These are phyloP conservation scores for Neofusicoccum cordaticola DNA, from an alignment of 2,329 filamentous ascomycete genomes.

Conservation along the genomic window DNA sequence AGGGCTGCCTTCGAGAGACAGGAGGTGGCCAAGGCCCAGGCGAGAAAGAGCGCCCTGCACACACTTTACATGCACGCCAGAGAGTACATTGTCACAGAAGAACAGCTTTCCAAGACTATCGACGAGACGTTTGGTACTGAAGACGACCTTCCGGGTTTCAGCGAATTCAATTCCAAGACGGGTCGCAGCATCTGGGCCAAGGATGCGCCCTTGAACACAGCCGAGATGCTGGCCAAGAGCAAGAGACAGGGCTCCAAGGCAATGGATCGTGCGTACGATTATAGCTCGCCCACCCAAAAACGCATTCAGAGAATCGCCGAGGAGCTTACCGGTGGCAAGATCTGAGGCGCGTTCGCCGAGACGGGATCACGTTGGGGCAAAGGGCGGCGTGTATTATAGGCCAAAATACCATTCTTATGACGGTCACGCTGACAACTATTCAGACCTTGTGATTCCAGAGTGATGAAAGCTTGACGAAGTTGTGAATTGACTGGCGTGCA, in stretches of 20 bases:
- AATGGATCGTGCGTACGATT: slow-evolving; percentile 25
- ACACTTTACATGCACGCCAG: slow-evolving; percentile 86
- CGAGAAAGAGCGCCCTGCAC: slow-evolving; percentile 70
- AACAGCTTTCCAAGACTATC: slow-evolving; percentile 70
- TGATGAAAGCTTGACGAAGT: too few relatives aligned
- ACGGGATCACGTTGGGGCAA: background rate
- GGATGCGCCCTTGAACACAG: slow-evolving; percentile 31
- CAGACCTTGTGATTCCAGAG: too few relatives aligned
- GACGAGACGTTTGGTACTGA: slow-evolving; percentile 72
- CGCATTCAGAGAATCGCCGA: slow-evolving; percentile 65
- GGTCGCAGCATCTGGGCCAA: slow-evolving; percentile 33
- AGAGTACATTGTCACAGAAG: slow-evolving; percentile 79
- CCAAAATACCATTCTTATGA: background rate
- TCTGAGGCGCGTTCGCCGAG: background rate
- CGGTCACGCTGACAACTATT: background rate
- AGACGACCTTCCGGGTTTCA: slow-evolving; percentile 42
- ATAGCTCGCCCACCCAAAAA: slow-evolving; percentile 47
- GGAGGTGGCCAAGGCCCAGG: slow-evolving; percentile 53
- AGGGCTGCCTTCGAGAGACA: slow-evolving; percentile 36
- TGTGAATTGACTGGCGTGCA: too few relatives aligned
- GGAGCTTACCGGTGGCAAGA: slow-evolving; percentile 62
- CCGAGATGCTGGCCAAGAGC: slow-evolving; percentile 34
- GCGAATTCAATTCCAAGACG: slow-evolving; percentile 24
- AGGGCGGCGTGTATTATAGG: background rate
- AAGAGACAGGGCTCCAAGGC: slow-evolving; percentile 31